Conservation (phyloP, 225 moss, liverwort and hornwort genomes). For the Marchantia polymorpha region DNA sequence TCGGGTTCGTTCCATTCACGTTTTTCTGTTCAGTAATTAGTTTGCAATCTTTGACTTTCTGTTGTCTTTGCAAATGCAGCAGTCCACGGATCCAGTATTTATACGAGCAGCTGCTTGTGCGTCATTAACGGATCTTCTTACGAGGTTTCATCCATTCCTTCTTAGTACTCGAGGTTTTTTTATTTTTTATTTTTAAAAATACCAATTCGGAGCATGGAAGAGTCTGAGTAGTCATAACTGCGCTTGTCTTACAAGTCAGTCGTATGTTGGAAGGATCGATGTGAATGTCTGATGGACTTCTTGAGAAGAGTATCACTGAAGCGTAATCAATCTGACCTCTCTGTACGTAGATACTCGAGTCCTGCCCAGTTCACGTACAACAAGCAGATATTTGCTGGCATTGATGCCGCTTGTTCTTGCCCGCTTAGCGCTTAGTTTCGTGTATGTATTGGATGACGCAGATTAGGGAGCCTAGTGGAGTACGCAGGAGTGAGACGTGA, state of each 20-base stretch:
- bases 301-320: not conserved
- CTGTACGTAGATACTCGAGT: not conserved
- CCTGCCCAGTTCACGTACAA: not conserved
- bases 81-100: constrained; percentile 95
- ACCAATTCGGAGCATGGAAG: not conserved
- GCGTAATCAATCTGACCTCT: not conserved
- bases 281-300: not conserved
- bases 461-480: constrained; percentile 82
- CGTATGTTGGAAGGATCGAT: not conserved
- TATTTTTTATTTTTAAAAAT: too few relatives aligned
- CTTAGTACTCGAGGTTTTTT: not conserved
- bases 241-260: not conserved
- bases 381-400: not conserved
- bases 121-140: constrained; percentile 85
- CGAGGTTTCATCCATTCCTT: constrained; percentile 51
- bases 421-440: not conserved
- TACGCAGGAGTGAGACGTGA: constrained; percentile 91
- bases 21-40: not conserved
- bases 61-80: constrained; percentile 56
- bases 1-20: not conserved
- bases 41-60: not conserved
- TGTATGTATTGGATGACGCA: constrained; percentile 27
- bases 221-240: not conserved
- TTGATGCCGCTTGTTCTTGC: not conserved
- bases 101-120: constrained; percentile 98